phyloP scores from a whole-genome alignment of 768 basidiomycete genomes.

The Polyporus arcularius region DNA sequence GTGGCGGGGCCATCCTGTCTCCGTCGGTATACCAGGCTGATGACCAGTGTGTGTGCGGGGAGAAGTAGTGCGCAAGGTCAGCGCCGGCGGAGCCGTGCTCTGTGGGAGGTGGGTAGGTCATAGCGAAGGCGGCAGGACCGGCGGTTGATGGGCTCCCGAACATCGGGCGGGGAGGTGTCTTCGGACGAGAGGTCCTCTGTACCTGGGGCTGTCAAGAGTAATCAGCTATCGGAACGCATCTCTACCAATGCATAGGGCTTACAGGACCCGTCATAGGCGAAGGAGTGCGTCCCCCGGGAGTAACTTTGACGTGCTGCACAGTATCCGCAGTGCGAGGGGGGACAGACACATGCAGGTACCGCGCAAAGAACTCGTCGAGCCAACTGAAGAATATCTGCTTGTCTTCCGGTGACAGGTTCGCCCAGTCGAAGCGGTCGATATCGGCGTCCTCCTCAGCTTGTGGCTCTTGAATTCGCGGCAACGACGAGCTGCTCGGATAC shows the following conservation, averaged over 20 bases:
- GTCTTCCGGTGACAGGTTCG: slow-evolving; percentile 63
- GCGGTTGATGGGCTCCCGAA: neutral
- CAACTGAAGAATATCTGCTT: slow-evolving; percentile 75
- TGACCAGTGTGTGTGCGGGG: slow-evolving; percentile 43
- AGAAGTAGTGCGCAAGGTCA: slow-evolving; percentile 48
- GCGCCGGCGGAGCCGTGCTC: slow-evolving; percentile 38
- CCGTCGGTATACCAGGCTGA: slow-evolving; percentile 42
- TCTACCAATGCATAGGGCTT: neutral
- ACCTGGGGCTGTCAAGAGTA: neutral
- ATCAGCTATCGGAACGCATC: neutral
- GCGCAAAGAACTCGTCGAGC: slow-evolving; percentile 80
- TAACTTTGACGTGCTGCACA: neutral
- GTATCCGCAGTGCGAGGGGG: slow-evolving; percentile 6
- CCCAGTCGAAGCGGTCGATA: slow-evolving; percentile 59
- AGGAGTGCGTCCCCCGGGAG: slow-evolving; percentile 14
- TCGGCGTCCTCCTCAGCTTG: slow-evolving; percentile 6
- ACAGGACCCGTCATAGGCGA: slow-evolving; percentile 4
- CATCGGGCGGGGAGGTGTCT: neutral
- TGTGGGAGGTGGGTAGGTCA: slow-evolving; percentile 38
- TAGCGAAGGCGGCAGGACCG: neutral
- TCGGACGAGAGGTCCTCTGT: neutral
- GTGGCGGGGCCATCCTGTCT: slow-evolving; percentile 35
- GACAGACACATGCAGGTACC: slow-evolving; percentile 34
- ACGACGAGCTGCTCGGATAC: neutral
- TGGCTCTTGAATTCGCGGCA: slow-evolving; percentile 7